Evolutionary conservation across 2,329 filamentous ascomycete genomes (phyloP).

Genomic region (Sphaerulina populicola): DNA sequence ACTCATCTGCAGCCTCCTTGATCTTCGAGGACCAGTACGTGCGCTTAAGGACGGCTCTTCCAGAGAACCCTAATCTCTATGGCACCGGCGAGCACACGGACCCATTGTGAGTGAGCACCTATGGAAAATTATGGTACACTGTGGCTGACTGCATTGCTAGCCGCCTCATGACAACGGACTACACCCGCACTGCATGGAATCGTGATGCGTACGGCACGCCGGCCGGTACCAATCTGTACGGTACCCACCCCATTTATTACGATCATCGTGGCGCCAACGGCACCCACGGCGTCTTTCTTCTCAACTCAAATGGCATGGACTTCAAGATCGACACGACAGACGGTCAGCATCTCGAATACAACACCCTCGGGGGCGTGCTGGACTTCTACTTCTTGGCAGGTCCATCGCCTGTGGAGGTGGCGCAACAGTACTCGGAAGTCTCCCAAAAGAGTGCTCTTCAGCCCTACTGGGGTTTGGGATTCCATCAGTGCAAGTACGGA

Average conservation of each 20-base stretch:
- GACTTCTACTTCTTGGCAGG: slow-evolving; percentile 53
- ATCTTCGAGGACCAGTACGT: slow-evolving; percentile 75
- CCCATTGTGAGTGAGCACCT: slow-evolving; percentile 32
- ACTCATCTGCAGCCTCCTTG: slow-evolving; percentile 57
- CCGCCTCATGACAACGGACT: slow-evolving; percentile 56
- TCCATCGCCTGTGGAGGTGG: slow-evolving; percentile 40
- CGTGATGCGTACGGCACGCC: slow-evolving; percentile 58
- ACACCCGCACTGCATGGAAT: slow-evolving; percentile 62
- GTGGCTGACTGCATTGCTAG: slow-evolving; percentile 6
- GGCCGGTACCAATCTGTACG: slow-evolving; percentile 58
- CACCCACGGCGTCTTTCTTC: slow-evolving; percentile 58
- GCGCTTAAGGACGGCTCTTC: slow-evolving; percentile 61
- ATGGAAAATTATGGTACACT: no score
- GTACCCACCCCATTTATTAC: slow-evolving; percentile 66
- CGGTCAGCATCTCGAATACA: slow-evolving; percentile 69
- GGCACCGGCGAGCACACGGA: slow-evolving; percentile 73
- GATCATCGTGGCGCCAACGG: slow-evolving; percentile 54
- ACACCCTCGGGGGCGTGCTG: slow-evolving; percentile 65
- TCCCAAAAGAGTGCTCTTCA: slow-evolving; percentile 44
- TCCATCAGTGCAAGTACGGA: slow-evolving; percentile 45
- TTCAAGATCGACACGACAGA: slow-evolving; percentile 60
- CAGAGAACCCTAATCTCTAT: slow-evolving; percentile 62
- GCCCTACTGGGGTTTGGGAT: slow-evolving; percentile 47
- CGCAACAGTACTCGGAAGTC: slow-evolving; percentile 45
- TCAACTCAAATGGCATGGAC: slow-evolving; percentile 69